phyloP scores from a whole-genome alignment of 164 flowering plant species.

The Kingdonia uniflora region DNA sequence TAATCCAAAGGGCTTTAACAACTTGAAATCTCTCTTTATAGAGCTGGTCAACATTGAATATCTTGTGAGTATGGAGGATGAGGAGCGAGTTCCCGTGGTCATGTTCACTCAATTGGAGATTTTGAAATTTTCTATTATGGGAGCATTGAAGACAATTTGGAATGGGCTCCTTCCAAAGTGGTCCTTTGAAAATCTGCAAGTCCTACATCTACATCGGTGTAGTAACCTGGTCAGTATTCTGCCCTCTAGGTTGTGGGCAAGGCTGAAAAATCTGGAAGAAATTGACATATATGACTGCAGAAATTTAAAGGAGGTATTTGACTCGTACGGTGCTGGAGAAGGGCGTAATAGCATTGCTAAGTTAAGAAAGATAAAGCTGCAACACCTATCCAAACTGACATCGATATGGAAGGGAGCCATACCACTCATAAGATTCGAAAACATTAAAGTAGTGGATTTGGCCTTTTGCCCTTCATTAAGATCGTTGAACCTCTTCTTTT shows the following conservation, averaged over 20 bases:
- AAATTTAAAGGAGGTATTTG: background rate
- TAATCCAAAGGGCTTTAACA: background rate
- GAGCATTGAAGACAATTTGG: too few relatives aligned
- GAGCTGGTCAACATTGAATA: too few relatives aligned
- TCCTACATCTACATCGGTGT: background rate
- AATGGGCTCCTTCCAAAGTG: too few relatives aligned
- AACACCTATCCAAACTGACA: background rate
- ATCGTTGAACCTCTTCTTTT: background rate
- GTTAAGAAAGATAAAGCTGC: background rate
- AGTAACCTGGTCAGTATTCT: background rate
- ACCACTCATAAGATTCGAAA: background rate
- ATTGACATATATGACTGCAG: background rate
- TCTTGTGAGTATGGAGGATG: too few relatives aligned
- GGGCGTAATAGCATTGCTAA: background rate
- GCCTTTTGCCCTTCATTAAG: background rate
- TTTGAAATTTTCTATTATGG: too few relatives aligned
- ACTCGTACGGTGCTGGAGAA: too few relatives aligned
- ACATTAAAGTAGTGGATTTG: background rate
- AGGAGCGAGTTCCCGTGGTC: too few relatives aligned
- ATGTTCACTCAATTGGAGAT: too few relatives aligned
- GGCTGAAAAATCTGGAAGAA: background rate
- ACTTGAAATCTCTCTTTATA: background rate
- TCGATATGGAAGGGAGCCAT: constrained; percentile 2
- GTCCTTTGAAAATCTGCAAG: too few relatives aligned
- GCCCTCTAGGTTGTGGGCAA: background rate